Evolutionary conservation across 225 moss, liverwort and hornwort genomes (phyloP), one percentile per base, ranked within the genome.

Genomic region (Ulota crispa): DNA sequence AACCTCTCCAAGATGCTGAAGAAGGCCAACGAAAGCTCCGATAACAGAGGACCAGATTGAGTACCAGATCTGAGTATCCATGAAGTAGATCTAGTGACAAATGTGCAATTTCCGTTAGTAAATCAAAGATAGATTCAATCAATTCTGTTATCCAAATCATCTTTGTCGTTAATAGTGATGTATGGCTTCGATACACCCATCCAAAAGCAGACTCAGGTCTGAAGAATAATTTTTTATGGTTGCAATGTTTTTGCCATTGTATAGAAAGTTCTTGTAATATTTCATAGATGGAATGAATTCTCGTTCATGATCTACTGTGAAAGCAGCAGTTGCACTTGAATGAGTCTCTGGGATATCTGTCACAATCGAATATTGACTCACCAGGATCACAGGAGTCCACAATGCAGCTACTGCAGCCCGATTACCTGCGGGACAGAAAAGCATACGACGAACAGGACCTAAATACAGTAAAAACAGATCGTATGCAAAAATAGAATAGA

Each of bases 1-100:
- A 79, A 98, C 97, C 95, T 98, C 97, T 84, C 97, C 97, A 84
- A 98, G 85, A 73, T 94, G 97, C 73, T 93, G 89, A 85, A 98
- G 93, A 50, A 94, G 93, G 79, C 97, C 97, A 54, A 94, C 94
- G 83, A 98, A 88, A 68, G 94, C 97, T 83, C 97, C 97, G 73
- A 94, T 89, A 23, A 88, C 64, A 54, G 97, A 94, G 34, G 97
- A 98, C 87, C 87, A 98, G 23, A 98, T 94, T 5, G 94, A 88
- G 68, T 98, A 98, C 97, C 97, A 98, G 62, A 98, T 94, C 81
- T 98, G 97, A 61, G 88, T 92, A 84, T 97, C 97, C 97, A 97
- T 97, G 76, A 97, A 95, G 78, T 95, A 97, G 39, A 97, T 93
- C 97, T 97, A 75, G 41, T 67, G 61, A 80, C 28, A 84, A 68